These are phyloP conservation scores for Phytopythium sindhum DNA, from an alignment of 352 stramenopile species.

Conservation along the genomic window DNA sequence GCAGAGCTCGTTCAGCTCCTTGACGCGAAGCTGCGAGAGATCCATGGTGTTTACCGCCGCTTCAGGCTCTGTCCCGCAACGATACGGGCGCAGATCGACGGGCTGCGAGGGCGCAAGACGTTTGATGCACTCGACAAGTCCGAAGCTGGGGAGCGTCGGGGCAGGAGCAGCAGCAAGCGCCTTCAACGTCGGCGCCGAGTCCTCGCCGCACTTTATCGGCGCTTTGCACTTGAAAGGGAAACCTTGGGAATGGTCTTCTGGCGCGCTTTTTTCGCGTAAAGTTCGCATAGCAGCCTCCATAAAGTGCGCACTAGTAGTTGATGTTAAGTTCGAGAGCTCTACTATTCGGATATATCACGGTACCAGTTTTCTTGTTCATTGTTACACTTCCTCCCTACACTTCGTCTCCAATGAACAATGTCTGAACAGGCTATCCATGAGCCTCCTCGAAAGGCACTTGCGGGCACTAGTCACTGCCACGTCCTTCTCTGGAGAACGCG, in stretches of 20 bases:
- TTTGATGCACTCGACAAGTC: neutral
- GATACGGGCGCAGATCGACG: neutral
- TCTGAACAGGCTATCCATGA: too few relatives aligned
- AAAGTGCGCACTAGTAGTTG: neutral
- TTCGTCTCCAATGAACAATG: too few relatives aligned
- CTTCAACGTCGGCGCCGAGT: neutral
- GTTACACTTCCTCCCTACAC: too few relatives aligned
- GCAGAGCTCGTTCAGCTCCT: conserved; percentile 83
- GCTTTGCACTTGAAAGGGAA: neutral
- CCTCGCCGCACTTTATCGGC: neutral
- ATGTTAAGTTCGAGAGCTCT: neutral
- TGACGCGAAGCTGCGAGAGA: conserved; percentile 64
- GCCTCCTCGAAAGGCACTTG: too few relatives aligned
- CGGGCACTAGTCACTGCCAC: too few relatives aligned
- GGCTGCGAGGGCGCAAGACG: neutral
- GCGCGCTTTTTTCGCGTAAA: too few relatives aligned
- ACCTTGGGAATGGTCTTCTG: neutral
- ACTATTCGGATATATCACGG: neutral
- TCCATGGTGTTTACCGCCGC: conserved; percentile 40
- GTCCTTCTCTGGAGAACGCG: too few relatives aligned
- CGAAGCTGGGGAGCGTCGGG: neutral
- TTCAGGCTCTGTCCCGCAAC: neutral
- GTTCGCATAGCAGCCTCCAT: too few relatives aligned
- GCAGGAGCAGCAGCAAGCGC: neutral
- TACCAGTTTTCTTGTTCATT: neutral